These are phyloP conservation scores for Teunomyces stri DNA, from an alignment of 805 yeast genomes.

Conservation along the genomic window DNA sequence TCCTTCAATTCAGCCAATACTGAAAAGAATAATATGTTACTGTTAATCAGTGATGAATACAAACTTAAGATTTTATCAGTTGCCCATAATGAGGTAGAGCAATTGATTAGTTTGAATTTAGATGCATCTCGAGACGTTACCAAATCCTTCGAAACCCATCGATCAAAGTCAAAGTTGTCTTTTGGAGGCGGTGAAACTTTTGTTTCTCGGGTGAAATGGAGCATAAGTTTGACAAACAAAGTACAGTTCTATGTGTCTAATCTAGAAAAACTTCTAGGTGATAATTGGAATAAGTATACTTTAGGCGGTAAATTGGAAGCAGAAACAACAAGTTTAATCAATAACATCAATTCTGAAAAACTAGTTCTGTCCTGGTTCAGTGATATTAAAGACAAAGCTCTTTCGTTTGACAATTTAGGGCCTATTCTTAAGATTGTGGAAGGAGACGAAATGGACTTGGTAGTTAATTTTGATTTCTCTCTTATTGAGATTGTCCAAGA, in stretches of 20 bases:
- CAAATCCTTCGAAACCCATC: neutral
- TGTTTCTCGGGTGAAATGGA: conserved; percentile 4
- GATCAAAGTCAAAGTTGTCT: neutral
- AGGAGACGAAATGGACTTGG: conserved; percentile 22
- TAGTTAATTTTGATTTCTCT: conserved; percentile 52
- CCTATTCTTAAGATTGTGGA: conserved; percentile 8
- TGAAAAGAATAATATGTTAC: conserved; percentile 14
- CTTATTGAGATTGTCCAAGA: conserved; percentile 49
- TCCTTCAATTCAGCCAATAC: conserved; percentile 4
- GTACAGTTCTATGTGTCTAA: conserved; percentile 21
- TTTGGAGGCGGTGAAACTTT: neutral
- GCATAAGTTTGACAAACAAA: conserved; percentile 18
- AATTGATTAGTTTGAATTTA: conserved; percentile 12
- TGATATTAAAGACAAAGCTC: neutral
- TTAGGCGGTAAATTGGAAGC: conserved; percentile 57
- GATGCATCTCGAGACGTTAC: neutral
- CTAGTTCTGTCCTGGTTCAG: conserved; percentile 51
- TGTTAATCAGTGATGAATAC: conserved; percentile 35
- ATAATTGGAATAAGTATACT: conserved; percentile 37
- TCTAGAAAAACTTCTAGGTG: conserved; percentile 28
- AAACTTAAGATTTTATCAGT: conserved; percentile 29
- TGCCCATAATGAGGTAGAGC: conserved; percentile 26
- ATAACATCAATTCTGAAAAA: conserved; percentile 42
- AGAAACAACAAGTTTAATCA: conserved; percentile 46
- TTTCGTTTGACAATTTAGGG: conserved; percentile 8